Base-by-base conservation (phyloP, 1,139 yeast species). In the Suhomyces yuchorum region DNA sequence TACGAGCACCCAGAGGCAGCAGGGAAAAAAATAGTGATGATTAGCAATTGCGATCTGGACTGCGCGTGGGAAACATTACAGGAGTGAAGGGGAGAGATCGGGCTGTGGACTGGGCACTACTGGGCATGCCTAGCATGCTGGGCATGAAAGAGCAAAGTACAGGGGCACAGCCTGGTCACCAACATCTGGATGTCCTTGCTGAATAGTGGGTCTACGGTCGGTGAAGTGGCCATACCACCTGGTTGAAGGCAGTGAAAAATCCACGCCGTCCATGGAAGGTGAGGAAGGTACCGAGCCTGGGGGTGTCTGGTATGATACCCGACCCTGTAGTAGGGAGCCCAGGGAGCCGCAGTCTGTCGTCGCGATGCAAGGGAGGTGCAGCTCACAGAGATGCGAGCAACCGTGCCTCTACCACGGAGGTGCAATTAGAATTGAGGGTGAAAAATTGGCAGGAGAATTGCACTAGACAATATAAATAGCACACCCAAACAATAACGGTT, bases 11-110 rank as follows among this genome's bases (percentile, higher is more conserved):
- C 22, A 20, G 11, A 30, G 26, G 22, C 28, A 32, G 34, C 17
- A 28, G 35, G 41, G 41, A 26, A 38, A 28, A 26, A 28, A 38
- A 38, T 26, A 28, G 41, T n/a, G 23, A 26, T 23, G 33, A 19
- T 38, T 38, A 38, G 41, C 34, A 28, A 26, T 26, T 22, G 30
- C 18, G 41, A 38, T 26, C 41, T 26, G 18, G 9, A 26, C 28
- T 23, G 28, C 40, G 23, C 28, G 30, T 20, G 40, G 26, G 15
- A 28, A 18, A 2, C 18, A 12, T 30, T 30, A 14, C 34, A 38
- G 7, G 23, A 11, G 34, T 8, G 41, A 38, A 17, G 34, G 40
- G 28, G 34, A 19, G 41, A 17, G 34, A 38, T 15, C 14, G 41
- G 34, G 23, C 32, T 17, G 23, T 12, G 23, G 19, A 36, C 34